These are phyloP conservation scores for Rhizoctonia solani DNA, from an alignment of 1,284 basidiomycete genomes.

Conservation along the genomic window DNA sequence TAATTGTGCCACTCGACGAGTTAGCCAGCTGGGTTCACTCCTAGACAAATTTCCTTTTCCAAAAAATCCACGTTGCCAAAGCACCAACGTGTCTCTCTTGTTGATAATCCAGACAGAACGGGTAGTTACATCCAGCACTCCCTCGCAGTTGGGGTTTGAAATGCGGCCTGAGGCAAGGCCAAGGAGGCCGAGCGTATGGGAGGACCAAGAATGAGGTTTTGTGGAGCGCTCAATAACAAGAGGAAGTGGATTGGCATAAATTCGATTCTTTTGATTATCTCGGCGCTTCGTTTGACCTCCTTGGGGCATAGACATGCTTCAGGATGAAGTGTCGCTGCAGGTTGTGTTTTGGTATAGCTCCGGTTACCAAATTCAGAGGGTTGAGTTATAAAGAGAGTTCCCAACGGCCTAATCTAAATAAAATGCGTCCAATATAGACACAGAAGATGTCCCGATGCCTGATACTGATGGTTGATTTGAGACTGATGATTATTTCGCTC, in stretches of 20 bases:
- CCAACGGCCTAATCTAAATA: too few relatives aligned
- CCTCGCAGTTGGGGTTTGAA: slow-evolving; percentile 66
- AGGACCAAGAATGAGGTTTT: slow-evolving; percentile 41
- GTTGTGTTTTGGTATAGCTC: too few relatives aligned
- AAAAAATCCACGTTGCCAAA: slow-evolving; percentile 95
- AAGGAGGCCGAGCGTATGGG: slow-evolving; percentile 55
- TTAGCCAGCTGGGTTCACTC: slow-evolving; percentile 93
- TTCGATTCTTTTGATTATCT: slow-evolving; percentile 63
- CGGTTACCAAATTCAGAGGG: too few relatives aligned
- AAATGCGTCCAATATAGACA: too few relatives aligned
- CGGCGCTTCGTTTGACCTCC: slow-evolving; percentile 52
- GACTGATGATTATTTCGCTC: too few relatives aligned
- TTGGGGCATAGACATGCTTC: slow-evolving; percentile 24
- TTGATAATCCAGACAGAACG: slow-evolving; percentile 80
- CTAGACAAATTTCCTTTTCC: slow-evolving; percentile 93
- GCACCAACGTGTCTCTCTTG: slow-evolving; percentile 60
- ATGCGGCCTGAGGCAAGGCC: slow-evolving; percentile 56
- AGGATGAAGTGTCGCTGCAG: background rate
- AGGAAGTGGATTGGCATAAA: slow-evolving; percentile 69
- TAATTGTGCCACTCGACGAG: slow-evolving; percentile 70
- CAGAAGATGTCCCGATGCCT: too few relatives aligned
- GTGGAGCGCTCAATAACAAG: slow-evolving; percentile 56
- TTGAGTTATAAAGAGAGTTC: too few relatives aligned
- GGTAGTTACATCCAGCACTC: slow-evolving; percentile 71
- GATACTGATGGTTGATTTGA: too few relatives aligned